These are phyloP conservation scores for Talaromyces albobiverticillius DNA, from an alignment of 2,329 filamentous ascomycete genomes.

Conservation along the genomic window DNA sequence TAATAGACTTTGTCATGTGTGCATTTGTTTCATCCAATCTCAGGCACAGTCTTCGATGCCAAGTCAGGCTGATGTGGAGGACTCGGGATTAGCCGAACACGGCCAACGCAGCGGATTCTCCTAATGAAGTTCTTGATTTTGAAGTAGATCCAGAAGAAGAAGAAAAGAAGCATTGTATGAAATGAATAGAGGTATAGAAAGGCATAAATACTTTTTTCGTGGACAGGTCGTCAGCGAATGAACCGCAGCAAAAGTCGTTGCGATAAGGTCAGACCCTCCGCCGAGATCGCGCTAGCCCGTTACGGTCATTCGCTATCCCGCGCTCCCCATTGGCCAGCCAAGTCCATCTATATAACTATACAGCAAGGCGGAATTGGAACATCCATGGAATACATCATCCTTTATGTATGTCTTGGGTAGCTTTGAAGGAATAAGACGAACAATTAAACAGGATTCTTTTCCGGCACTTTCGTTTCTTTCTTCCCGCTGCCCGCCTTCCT, in stretches of 20 bases:
- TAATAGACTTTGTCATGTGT: too few species aligned
- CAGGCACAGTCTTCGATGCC: too few species aligned
- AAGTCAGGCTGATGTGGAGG: too few species aligned
- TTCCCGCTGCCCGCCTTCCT: background rate
- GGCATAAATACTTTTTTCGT: too few species aligned
- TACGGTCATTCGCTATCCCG: background rate
- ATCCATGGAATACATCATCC: too few species aligned
- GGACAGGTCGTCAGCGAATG: too few species aligned
- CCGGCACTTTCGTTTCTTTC: background rate
- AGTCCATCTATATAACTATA: too few species aligned
- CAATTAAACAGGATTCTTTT: background rate
- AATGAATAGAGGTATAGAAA: background rate
- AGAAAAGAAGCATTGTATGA: background rate
- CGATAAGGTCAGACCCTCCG: background rate
- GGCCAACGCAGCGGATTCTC: background rate
- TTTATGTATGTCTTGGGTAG: too few species aligned
- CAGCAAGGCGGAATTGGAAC: too few species aligned
- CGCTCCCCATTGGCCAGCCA: background rate
- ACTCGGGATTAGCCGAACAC: background rate
- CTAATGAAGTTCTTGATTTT: background rate
- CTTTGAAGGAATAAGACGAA: too few species aligned
- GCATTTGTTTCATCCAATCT: too few species aligned
- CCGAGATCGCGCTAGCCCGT: background rate
- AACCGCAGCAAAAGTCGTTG: background rate
- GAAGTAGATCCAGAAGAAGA: background rate